Percentiles rank a stretch among this genome's conserved stretches.
Evolutionary conservation across 2,329 filamentous ascomycete genomes (phyloP).

Genomic region (Cyphellophora attinorum): DNA sequence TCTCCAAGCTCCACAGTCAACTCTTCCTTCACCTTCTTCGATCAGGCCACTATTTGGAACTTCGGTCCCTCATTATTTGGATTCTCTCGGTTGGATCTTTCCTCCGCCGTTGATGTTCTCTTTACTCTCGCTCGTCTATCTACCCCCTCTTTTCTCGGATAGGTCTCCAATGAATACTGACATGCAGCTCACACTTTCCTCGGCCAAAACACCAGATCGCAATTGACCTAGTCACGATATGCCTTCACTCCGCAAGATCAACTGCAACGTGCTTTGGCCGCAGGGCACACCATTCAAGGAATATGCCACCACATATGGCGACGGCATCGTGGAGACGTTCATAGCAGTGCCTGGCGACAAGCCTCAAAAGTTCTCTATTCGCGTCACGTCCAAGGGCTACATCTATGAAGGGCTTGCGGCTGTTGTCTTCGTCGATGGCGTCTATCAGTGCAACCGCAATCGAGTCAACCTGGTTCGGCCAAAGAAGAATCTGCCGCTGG

Average conservation of each 20-base stretch:
- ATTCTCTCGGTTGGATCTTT: too few relatives aligned
- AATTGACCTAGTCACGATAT: too few relatives aligned
- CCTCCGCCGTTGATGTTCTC: too few relatives aligned
- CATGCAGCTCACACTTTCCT: too few relatives aligned
- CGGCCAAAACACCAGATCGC: too few relatives aligned
- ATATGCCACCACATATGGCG: conserved; percentile 39
- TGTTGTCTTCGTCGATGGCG: conserved; percentile 48
- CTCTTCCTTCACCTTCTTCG: too few relatives aligned
- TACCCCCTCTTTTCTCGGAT: too few relatives aligned
- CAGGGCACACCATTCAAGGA: conserved; percentile 36
- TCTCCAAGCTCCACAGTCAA: too few relatives aligned
- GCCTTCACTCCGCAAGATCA: conserved; percentile 45
- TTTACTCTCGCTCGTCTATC: too few relatives aligned
- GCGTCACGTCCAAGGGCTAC: conserved; percentile 39
- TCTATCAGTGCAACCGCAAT: conserved; percentile 50
- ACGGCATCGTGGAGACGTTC: conserved; percentile 43
- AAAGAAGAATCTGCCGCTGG: conserved; percentile 16
- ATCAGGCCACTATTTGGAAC: too few relatives aligned
- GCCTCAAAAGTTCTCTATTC: conserved; percentile 37
- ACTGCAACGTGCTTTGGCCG: conserved; percentile 41
- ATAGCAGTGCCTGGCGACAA: conserved; percentile 35
- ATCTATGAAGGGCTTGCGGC: conserved; percentile 45
- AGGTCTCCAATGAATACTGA: too few relatives aligned
- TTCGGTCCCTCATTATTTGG: too few relatives aligned
- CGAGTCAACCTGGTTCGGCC: conserved; percentile 31